phyloP scores from a whole-genome alignment of 768 basidiomycete species.

The Daedaleopsis sinensis region DNA sequence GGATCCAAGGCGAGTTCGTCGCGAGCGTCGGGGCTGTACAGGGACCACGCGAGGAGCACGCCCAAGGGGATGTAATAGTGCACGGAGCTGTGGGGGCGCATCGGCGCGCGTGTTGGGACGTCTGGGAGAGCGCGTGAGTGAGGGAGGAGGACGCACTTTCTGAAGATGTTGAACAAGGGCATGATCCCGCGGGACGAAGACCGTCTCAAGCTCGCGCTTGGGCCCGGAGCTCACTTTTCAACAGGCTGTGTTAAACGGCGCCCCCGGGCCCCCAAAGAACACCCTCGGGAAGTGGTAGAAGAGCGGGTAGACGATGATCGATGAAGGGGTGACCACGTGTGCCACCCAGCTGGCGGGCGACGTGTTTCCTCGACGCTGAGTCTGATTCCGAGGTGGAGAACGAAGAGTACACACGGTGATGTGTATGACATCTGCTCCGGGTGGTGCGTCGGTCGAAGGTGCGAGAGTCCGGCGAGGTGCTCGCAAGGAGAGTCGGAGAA shows the following conservation, averaged over 20 bases:
- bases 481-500: too few relatives aligned
- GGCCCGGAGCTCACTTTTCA: constrained; percentile 81
- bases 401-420: constrained; percentile 55
- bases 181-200: constrained; percentile 94
- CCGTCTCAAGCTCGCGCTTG: constrained; percentile 93
- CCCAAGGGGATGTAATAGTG: constrained; percentile 91
- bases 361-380: not conserved
- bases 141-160: constrained; percentile 70
- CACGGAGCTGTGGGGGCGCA: constrained; percentile 62
- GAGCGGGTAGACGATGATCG: constrained; percentile 87
- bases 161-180: constrained; percentile 84
- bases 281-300: constrained; percentile 72
- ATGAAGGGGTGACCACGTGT: constrained; percentile 84
- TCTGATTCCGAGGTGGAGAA: not conserved
- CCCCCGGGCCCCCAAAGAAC: constrained; percentile 71
- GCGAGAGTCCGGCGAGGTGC: too few relatives aligned
- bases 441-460: too few relatives aligned
- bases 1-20: constrained; percentile 60
- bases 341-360: not conserved
- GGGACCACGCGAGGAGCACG: constrained; percentile 72
- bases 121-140: not conserved
- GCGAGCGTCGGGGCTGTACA: constrained; percentile 86
- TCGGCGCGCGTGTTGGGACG: constrained; percentile 1
- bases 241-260: constrained; percentile 71
- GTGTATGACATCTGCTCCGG: too few relatives aligned